These are phyloP conservation scores for Tetrahymena thermophila DNA, from an alignment of 73 alveolate genomes.

Conservation along the genomic window DNA sequence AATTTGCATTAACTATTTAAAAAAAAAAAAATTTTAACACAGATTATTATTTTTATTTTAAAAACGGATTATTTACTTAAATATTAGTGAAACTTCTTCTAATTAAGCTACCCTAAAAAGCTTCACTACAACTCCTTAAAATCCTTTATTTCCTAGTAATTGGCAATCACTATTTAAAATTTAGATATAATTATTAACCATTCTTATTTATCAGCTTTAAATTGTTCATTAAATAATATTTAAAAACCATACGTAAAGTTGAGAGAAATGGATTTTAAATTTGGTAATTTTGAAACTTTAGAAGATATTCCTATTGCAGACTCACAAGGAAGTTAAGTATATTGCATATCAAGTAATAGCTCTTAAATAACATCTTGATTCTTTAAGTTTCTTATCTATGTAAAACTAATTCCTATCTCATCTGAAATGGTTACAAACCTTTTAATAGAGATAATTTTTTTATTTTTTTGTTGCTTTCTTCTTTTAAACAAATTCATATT, in stretches of 20 bases:
- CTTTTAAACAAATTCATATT: neutral
- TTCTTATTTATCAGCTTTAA: too few relatives aligned
- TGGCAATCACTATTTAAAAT: neutral
- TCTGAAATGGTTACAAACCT: neutral
- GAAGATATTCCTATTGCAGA: neutral
- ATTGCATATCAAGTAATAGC: neutral
- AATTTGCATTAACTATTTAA: neutral
- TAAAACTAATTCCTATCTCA: neutral
- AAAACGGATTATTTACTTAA: neutral
- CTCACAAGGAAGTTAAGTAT: neutral
- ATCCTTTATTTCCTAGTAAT: neutral
- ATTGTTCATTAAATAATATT: too few relatives aligned
- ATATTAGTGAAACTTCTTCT: neutral
- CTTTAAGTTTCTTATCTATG: neutral
- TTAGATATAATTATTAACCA: too few relatives aligned
- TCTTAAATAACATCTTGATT: neutral
- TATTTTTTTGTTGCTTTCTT: neutral
- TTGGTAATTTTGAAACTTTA: neutral
- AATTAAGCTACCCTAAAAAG: neutral
- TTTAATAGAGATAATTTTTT: neutral
- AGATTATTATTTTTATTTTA: neutral
- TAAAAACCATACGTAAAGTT: neutral
- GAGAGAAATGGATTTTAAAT: neutral
- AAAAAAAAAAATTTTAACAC: neutral
- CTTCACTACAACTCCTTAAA: neutral